Evolutionary conservation across 164 flowering plant species (phyloP).

Genomic region (Houttuynia cordata): DNA sequence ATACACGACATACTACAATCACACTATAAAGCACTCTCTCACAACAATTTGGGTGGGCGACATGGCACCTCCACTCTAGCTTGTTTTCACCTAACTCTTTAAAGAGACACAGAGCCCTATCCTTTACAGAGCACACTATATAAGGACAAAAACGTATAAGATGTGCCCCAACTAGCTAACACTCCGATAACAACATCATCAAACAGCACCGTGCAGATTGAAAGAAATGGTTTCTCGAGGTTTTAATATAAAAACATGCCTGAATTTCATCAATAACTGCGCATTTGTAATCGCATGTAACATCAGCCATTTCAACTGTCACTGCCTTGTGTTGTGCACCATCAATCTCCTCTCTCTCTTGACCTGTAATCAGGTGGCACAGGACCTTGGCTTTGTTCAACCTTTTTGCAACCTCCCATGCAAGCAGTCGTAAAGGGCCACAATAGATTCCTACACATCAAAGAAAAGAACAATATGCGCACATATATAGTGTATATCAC

Average conservation of each 20-base stretch:
- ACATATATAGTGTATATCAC: background rate
- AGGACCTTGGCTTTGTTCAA: conserved; percentile 78
- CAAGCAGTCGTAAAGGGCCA: conserved; percentile 86
- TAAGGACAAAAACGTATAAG: too few relatives aligned
- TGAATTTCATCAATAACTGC: conserved; percentile 97
- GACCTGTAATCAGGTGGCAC: conserved; percentile 85
- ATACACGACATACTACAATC: too few relatives aligned
- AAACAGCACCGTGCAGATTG: too few relatives aligned
- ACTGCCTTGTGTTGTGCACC: conserved; percentile 85
- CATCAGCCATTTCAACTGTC: conserved; percentile 97
- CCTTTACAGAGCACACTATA: too few relatives aligned
- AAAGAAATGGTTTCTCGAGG: too few relatives aligned
- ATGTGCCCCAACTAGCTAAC: too few relatives aligned
- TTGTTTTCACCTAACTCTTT: too few relatives aligned
- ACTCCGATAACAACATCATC: too few relatives aligned
- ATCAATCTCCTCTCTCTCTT: conserved; percentile 72
- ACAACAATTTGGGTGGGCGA: too few relatives aligned
- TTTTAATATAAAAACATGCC: conserved; percentile 22
- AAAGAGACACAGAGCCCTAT: too few relatives aligned
- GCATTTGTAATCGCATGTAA: conserved; percentile 48
- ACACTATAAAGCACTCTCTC: too few relatives aligned
- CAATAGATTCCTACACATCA: conserved; percentile 64
- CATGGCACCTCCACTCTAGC: too few relatives aligned
- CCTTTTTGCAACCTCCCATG: conserved; percentile 89
- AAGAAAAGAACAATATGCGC: background rate